Base-by-base conservation (phyloP, 2,329 filamentous ascomycete species). In the Ophiostoma tasmaniense region DNA sequence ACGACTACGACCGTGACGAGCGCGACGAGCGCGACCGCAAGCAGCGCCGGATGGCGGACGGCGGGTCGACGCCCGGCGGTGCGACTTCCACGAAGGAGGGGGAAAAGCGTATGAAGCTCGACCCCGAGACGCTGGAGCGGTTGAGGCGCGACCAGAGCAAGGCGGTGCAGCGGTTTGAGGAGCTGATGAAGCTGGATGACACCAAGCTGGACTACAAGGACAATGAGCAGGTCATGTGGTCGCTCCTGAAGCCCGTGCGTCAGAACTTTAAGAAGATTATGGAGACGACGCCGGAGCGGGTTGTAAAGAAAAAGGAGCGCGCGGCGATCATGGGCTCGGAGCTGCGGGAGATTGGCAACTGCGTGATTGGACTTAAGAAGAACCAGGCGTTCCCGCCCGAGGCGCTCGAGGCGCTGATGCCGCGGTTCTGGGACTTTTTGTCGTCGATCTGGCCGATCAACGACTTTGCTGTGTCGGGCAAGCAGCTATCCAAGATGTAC, bases 1-100 rank as follows among this genome's bases (percentile, higher is more conserved):
- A 88, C 71, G 84, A 82, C 68, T 81, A 81, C 37, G 82, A 85
- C 64, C 77, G 82, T 50, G 80, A 83, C 64, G 84, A 86, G 20
- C 81, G 82, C n/a, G 80, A 83, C 64, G 84, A 86, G 20, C 81
- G 82, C 22, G 78, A 78, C 66, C 78, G 80, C 61, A 85, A 85
- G 69, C 69, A 70, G 35, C 68, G 67, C 37, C 64, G 72, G 10
- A 35, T 25, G 8, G 68, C 69, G 69, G 71, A 79, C 33, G 76
- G 73, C 10, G 72, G 72, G 35, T 68, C 64, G 61, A 71, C 28
- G 67, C 76, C 25, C 66, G 68, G 75, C 68, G 71, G 45, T 25
- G 68, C 75, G 67, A 71, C 35, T 35, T 75, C 74, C 42, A 76
- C 59, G 13, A 79, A 81, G 74, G 80, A 80, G 68, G 79, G 81